A percentile compares a stretch with the other conserved stretches of the same genome.
These are phyloP conservation scores for Starmerella bombicola DNA, from an alignment of 805 yeast species.

Conservation along the genomic window DNA sequence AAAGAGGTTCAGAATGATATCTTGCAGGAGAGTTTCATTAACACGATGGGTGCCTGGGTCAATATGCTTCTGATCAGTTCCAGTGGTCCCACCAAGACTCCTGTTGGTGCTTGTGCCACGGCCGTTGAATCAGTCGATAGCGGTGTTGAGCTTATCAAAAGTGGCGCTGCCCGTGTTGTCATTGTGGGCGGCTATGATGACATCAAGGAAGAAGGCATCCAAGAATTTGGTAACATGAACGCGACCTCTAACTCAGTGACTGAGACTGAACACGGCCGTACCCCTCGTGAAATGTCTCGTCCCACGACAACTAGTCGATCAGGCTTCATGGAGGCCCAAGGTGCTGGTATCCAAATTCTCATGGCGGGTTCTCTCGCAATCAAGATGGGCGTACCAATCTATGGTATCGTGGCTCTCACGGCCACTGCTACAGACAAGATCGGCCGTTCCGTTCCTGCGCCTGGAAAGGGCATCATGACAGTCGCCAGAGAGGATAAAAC, in stretches of 20 bases:
- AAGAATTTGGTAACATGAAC: slow-evolving; percentile 96
- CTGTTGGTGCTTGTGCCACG: slow-evolving; percentile 99
- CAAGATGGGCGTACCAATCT: slow-evolving; percentile 98
- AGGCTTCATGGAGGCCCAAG: slow-evolving; percentile 99
- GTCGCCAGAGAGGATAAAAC: slow-evolving; percentile 89
- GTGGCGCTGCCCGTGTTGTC: slow-evolving; percentile 92
- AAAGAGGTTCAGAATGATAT: slow-evolving; percentile 94
- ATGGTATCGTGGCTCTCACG: slow-evolving; percentile 86
- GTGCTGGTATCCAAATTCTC: slow-evolving; percentile 94
- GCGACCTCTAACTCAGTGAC: slow-evolving; percentile 86
- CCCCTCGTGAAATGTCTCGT: slow-evolving; percentile 97
- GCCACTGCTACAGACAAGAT: slow-evolving; percentile 98
- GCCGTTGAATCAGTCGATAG: slow-evolving; percentile 94
- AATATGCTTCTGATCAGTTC: slow-evolving; percentile 94
- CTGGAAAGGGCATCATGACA: slow-evolving; percentile 98
- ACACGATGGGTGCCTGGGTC: slow-evolving; percentile 99
- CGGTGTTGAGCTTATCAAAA: slow-evolving; percentile 85
- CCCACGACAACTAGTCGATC: slow-evolving; percentile 92
- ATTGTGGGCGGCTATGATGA: slow-evolving; percentile 99
- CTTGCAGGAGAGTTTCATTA: slow-evolving; percentile 94
- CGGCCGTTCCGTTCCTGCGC: slow-evolving; percentile 98
- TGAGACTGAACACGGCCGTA: slow-evolving; percentile 90
- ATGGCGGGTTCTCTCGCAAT: slow-evolving; percentile 92
- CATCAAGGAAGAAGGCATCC: slow-evolving; percentile 98
- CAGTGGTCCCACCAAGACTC: slow-evolving; percentile 98